These are phyloP conservation scores for Pichia gijzeniarum DNA, from an alignment of 805 yeast species.

Conservation along the genomic window DNA sequence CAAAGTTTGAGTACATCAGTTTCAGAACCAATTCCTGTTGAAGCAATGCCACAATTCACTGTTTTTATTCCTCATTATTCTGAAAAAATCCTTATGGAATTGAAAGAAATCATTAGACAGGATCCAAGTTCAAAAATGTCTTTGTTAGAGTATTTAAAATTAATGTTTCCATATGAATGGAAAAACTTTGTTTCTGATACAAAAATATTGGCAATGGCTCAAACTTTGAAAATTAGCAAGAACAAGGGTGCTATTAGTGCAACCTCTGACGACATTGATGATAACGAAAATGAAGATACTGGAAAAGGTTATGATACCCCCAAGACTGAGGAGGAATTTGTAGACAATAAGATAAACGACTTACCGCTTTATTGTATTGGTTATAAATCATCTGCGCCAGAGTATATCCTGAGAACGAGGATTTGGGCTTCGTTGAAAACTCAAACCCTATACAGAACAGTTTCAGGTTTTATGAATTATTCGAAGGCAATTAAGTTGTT, in stretches of 20 bases:
- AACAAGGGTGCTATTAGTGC: too few relatives aligned
- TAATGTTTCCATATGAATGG: conserved; percentile 74
- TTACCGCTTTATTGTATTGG: conserved; percentile 70
- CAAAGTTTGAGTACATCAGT: conserved; percentile 44
- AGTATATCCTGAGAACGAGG: conserved; percentile 62
- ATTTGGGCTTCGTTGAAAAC: conserved; percentile 83
- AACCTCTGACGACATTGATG: too few relatives aligned
- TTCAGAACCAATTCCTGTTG: conserved; percentile 42
- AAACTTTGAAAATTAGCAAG: background rate
- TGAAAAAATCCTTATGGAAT: conserved; percentile 39
- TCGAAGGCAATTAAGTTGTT: conserved; percentile 64
- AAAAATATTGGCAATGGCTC: conserved; percentile 38
- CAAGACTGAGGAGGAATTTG: conserved; percentile 29
- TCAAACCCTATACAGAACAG: conserved; percentile 78
- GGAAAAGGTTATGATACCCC: conserved; percentile 22
- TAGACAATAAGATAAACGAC: conserved; percentile 46
- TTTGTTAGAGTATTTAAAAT: conserved; percentile 71
- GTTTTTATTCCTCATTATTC: conserved; percentile 48
- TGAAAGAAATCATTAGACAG: conserved; percentile 43
- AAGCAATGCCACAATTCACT: conserved; percentile 44
- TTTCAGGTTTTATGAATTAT: conserved; percentile 80
- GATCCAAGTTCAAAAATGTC: conserved; percentile 43
- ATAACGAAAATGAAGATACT: background rate
- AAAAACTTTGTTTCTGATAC: conserved; percentile 71
- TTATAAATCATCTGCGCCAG: conserved; percentile 59